Base-by-base conservation (phyloP, 148 eudicot genomes). In the Diospyros lotus region DNA sequence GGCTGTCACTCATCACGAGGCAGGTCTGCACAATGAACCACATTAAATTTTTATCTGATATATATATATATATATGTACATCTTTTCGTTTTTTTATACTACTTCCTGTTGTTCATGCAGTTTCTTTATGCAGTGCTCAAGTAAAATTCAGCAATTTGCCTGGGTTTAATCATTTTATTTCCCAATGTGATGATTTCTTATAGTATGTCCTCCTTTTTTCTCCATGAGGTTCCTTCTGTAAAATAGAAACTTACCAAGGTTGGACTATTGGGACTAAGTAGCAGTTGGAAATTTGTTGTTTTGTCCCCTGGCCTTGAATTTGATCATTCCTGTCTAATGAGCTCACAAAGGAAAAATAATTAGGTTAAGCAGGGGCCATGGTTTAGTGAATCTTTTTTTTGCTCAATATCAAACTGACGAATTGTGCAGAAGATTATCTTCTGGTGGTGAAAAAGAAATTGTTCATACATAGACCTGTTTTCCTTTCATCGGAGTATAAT, bases 221-320 rank as follows among this genome's bases (percentile, higher is more conserved):
- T 41, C 13, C 4, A 17, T 4, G 9, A 64, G 13, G 43, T 42
- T 64, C 50, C 1, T 6, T 42, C 8, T 48, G 52, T 48, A 8
- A 13, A 64, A 2, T 42, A 42, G 46, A 64, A 28, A 44, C 68
- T 42, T 42, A 41, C 17, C 46, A 40, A 48, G 4, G 8, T 48
- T 1, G 48, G 68, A 42, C 42, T 64, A 42, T 64, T 64, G 68
- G 68, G 44, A 41, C 68, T 64, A 42, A 13, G 68, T 41, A 64
- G 48, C 68, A 12, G 18, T 42, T 42, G 18, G 68, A 65, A 42
- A 50, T n/a, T 43, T n/a, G 15, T 65, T 65, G 5, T 14, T 8
- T 43, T 41, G 51, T 65, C 15, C 38, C 14, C 6, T 42, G 28
- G 4, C 50, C 50, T 65, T 43, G 68, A 65, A 12, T 65, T 65